Base-by-base conservation (phyloP, 352 stramenopile genomes). In the Globisporangium orthogonon region DNA sequence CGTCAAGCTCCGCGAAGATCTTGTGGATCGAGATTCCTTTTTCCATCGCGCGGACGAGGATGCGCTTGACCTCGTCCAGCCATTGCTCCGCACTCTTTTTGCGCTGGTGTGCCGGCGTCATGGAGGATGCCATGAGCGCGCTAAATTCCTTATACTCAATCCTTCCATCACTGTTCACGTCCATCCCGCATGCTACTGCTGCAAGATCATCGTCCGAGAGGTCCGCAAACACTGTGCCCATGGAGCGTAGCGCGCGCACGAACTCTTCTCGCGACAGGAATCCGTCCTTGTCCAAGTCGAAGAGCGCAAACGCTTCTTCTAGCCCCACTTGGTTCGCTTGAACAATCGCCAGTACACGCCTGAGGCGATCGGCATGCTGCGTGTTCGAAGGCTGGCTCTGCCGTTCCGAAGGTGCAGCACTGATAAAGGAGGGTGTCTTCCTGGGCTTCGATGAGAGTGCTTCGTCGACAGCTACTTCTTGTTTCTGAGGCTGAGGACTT, bases 1-100 rank as follows among this genome's bases (percentile, higher is more conserved):
- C 37, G 35, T 92, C 83, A 4, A 92, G 65, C 33, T 87, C 63
- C 15, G 65, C 60, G 57, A 92, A 92, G 7, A 92, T 70, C 28
- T 89, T 66, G 35, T 88, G 74, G 3, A 90, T 65, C 0, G 58
- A 59, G 3, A 90, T 63, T 0, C 78, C 79, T 61, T 87, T 86
- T 40, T 84, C 71, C 45, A 78, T 62, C 10, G 77, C 74, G 30
- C 78, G 68, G 11, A 63, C 18, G 6, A 92, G 48, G 13, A 92
- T 71, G 2, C 72, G 69, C 30, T 78, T 73, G 2, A 90, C 60
- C 23, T 87, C 76, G 4, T 84, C 73, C 9, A 64, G 68, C 59
- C 78, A 78, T 31, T 33, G 57, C 15, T 9, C 50, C 13, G 46
- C 41, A 6, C 28, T 57, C 40, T 58, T 61, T 14, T 47, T 39